Conservation (phyloP, 768 basidiomycete genomes). For the Collybiopsis confluens region DNA sequence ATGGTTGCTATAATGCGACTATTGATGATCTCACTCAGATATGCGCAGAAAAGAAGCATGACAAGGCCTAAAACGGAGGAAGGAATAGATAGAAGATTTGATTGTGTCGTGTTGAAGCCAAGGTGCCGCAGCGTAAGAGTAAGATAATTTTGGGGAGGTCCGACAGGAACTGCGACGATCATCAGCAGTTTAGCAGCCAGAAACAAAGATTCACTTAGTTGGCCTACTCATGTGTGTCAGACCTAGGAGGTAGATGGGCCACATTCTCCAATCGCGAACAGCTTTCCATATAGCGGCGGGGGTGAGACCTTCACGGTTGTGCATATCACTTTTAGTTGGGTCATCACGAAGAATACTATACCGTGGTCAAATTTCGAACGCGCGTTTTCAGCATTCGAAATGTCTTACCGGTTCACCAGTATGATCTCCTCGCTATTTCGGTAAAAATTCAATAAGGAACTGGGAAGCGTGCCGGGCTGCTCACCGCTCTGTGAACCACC, state of each 20-base stretch:
- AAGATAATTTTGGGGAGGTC: constrained; percentile 58
- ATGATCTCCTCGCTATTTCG: constrained; percentile 51
- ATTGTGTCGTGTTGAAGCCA: constrained; percentile 59
- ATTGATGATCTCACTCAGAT: constrained; percentile 51
- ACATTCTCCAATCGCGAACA: constrained; percentile 56
- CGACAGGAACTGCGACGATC: constrained; percentile 43
- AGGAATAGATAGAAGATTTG: constrained; percentile 61
- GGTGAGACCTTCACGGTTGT: constrained; percentile 63
- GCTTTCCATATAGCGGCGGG: constrained; percentile 45
- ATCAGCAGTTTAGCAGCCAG: background rate
- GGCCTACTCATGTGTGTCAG: constrained; percentile 40
- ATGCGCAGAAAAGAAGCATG: constrained; percentile 43
- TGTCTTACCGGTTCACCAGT: constrained; percentile 48
- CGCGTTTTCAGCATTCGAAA: background rate
- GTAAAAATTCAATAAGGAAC: background rate
- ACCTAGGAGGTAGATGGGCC: constrained; percentile 62
- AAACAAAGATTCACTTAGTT: background rate
- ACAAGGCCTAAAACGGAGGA: constrained; percentile 49
- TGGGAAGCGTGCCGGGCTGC: constrained; percentile 10
- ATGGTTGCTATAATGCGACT: constrained; percentile 51
- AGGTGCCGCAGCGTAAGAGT: constrained; percentile 59
- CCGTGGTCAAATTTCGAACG: background rate
- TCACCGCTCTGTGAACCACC: constrained; percentile 62
- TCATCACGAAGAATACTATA: constrained; percentile 59
- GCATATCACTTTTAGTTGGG: constrained; percentile 64